Evolutionary conservation across 306 rosid species (phyloP), one percentile per base, ranked within the genome.

Genomic region (Vigna unguiculata): DNA sequence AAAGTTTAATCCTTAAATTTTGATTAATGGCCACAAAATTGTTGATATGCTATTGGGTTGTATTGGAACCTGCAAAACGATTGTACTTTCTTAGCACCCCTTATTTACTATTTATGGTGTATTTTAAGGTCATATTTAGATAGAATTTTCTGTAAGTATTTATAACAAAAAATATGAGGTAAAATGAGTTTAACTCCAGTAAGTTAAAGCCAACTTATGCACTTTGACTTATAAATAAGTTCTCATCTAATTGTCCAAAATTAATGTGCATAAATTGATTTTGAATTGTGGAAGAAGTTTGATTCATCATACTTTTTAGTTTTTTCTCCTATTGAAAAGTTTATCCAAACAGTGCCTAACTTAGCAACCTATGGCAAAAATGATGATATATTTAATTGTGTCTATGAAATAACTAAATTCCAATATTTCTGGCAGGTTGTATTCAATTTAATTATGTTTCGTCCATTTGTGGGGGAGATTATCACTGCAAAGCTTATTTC

Each of bases 391-490:
- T 61, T 10, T 65, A 58, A 88, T 73, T 90, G 88, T 76, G 57
- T 64, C 40, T 71, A 52, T 58, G 69, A 48, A 48, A 4, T 78
- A 34, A 79, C 57, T 17, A 14, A 58, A 45, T 69, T 78, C 45
- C 82, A 69, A 38, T 70, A 43, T 78, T 83, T 61, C 15, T 78
- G 40, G 65, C 89, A 93, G 98, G 91, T 84, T 66, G 85, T 80
- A 53, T 91, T 89, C 71, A 89, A 86, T 71, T 57, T 91, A 80
- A 76, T 93, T 70, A 74, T 90, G 91, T 91, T 91, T 70, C 90
- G 92, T 10, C 96, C 98, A 63, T 87, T 83, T 78, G 85, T 61
- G 4, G 97, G 96, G 83, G 97, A 93, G 81, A 78, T 90, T 54
- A 86, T 93, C 74, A 24, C 80, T 40, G 96, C 91, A 58, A 90